Evolutionary conservation across 257 asterid genomes (phyloP).

Genomic region (Jaltomata sinuosa): DNA sequence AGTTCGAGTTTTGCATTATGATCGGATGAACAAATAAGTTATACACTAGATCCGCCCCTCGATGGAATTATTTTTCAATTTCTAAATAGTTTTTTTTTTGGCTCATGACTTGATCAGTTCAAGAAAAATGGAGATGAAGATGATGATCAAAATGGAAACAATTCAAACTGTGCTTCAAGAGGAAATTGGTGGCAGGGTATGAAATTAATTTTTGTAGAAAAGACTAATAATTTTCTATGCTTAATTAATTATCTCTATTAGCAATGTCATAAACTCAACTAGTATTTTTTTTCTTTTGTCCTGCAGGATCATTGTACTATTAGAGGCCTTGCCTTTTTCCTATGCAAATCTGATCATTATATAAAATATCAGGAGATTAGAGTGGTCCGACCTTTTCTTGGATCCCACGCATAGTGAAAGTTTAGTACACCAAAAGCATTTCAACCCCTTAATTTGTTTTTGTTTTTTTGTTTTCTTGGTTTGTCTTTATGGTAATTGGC

Average conservation of each 20-base stretch:
- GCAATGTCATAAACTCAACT: not conserved
- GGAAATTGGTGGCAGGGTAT: conserved; percentile 94
- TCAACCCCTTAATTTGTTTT: not conserved
- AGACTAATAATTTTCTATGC: not conserved
- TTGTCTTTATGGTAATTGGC: not conserved
- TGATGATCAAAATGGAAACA: conserved; percentile 41
- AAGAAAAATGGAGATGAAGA: conserved; percentile 37
- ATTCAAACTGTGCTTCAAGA: conserved; percentile 51
- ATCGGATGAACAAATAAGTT: no score
- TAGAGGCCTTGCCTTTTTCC: not conserved
- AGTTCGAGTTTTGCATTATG: no score
- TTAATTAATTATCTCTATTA: not conserved
- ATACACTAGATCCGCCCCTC: no score
- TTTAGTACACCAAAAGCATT: not conserved
- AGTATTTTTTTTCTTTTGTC: not conserved
- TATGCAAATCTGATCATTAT: not conserved
- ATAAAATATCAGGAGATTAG: not conserved
- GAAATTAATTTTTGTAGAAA: not conserved
- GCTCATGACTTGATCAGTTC: conserved; percentile 15
- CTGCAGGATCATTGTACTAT: conserved; percentile 71
- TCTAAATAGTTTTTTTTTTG: not conserved
- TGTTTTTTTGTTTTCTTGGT: not conserved
- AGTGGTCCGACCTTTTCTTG: not conserved
- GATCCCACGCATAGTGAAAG: not conserved
- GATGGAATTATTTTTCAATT: not conserved